A percentile compares a stretch with the other conserved stretches of the same genome.
These are phyloP conservation scores for Forsythia viridissima DNA, from an alignment of 257 asterid species.

Conservation along the genomic window DNA sequence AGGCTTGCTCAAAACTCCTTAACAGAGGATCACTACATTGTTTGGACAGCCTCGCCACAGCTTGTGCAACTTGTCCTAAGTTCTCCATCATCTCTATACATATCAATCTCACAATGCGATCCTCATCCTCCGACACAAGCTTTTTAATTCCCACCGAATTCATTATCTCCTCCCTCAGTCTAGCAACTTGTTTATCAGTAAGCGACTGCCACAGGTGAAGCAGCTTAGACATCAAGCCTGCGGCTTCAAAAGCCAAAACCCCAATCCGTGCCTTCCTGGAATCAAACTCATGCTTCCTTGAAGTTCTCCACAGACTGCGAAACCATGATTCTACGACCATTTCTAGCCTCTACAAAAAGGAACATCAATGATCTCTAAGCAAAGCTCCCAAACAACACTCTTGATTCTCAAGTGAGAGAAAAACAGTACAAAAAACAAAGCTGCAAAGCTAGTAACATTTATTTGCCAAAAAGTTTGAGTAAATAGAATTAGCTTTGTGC, in stretches of 20 bases:
- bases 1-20: slow-evolving; percentile 80
- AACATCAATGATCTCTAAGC: slow-evolving; percentile 17
- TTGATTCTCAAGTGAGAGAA: slow-evolving; percentile 27
- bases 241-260: slow-evolving; percentile 88
- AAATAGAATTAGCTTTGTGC: not conserved
- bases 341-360: slow-evolving; percentile 23
- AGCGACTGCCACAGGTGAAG: slow-evolving; percentile 85
- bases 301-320: slow-evolving; percentile 62
- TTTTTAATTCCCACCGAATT: slow-evolving; percentile 64
- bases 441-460: slow-evolving; percentile 8
- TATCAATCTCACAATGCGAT: slow-evolving; percentile 58
- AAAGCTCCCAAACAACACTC: slow-evolving; percentile 28
- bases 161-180: slow-evolving; percentile 63
- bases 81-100: slow-evolving; percentile 69
- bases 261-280: slow-evolving; percentile 54
- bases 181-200: slow-evolving; percentile 67
- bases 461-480: not conserved
- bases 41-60: slow-evolving; percentile 69
- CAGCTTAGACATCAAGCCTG: slow-evolving; percentile 83
- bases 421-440: slow-evolving; percentile 11
- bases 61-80: slow-evolving; percentile 57
- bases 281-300: slow-evolving; percentile 51
- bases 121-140: slow-evolving; percentile 74
- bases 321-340: slow-evolving; percentile 91
- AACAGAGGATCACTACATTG: slow-evolving; percentile 70